A percentile compares a stretch with the other conserved stretches of the same genome.
phyloP scores from a whole-genome alignment of 2,329 filamentous ascomycete species.

The Aspergillus sergii region DNA sequence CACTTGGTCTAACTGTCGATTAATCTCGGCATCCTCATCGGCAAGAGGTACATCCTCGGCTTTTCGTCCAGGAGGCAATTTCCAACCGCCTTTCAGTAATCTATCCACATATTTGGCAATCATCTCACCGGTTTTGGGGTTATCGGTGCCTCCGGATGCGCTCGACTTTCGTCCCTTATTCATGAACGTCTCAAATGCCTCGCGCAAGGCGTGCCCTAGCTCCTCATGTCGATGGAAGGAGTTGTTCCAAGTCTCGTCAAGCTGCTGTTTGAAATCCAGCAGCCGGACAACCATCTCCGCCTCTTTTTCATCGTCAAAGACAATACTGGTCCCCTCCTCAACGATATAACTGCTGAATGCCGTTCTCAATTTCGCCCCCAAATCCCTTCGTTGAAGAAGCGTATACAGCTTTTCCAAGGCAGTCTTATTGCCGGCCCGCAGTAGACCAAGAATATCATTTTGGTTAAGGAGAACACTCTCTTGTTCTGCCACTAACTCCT shows the following conservation, averaged over 20 bases:
- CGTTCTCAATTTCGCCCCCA: slow-evolving; percentile 69
- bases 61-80: slow-evolving; percentile 61
- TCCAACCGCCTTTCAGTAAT: slow-evolving; percentile 83
- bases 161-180: slow-evolving; percentile 78
- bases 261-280: slow-evolving; percentile 74
- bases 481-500: slow-evolving; percentile 70
- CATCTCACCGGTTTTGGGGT: slow-evolving; percentile 96
- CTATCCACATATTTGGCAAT: slow-evolving; percentile 96
- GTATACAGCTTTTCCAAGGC: slow-evolving; percentile 77
- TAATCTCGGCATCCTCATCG: slow-evolving; percentile 90
- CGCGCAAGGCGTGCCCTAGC: slow-evolving; percentile 76
- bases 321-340: slow-evolving; percentile 72
- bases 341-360: slow-evolving; percentile 82
- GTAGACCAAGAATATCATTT: slow-evolving; percentile 69
- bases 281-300: slow-evolving; percentile 86
- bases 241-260: slow-evolving; percentile 75
- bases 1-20: slow-evolving; percentile 87
- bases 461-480: slow-evolving; percentile 67
- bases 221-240: slow-evolving; percentile 78
- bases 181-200: slow-evolving; percentile 87
- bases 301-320: slow-evolving; percentile 75
- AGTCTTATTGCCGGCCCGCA: slow-evolving; percentile 69
- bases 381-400: slow-evolving; percentile 70
- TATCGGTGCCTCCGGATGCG: slow-evolving; percentile 75
- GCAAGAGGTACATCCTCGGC: slow-evolving; percentile 59